phyloP scores from a whole-genome alignment of 1,139 yeast species.

The Geotrichum fermentans region DNA sequence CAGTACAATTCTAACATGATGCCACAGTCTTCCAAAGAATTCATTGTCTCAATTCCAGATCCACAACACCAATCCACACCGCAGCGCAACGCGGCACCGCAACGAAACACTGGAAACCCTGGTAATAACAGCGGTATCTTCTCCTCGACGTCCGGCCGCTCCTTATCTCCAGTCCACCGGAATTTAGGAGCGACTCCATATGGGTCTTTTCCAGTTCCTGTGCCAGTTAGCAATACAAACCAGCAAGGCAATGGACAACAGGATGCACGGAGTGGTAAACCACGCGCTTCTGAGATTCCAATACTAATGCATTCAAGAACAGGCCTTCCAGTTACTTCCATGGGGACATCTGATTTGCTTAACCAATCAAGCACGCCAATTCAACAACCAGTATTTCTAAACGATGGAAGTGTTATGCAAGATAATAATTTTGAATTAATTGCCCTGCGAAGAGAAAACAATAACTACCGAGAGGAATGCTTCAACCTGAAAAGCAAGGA shows the following conservation, averaged over 20 bases:
- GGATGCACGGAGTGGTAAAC: neutral
- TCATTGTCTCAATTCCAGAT: constrained; percentile 1
- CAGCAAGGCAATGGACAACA: neutral
- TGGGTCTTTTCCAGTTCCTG: neutral
- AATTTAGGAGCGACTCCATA: neutral
- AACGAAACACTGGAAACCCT: neutral
- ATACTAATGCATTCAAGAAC: neutral
- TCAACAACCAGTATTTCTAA: constrained; percentile 3
- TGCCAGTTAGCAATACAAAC: neutral
- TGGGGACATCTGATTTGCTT: neutral
- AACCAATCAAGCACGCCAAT: neutral
- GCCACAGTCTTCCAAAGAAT: neutral
- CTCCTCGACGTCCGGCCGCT: neutral
- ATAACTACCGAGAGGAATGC: constrained; percentile 8
- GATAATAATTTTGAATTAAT: constrained; percentile 1
- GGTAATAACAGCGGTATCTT: neutral
- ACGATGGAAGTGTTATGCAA: neutral
- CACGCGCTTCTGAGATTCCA: neutral
- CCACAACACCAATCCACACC: constrained; percentile 6
- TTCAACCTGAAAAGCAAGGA: neutral
- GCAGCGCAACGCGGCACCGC: neutral
- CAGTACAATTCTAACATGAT: neutral
- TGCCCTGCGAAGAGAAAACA: constrained; percentile 2
- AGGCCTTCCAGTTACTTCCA: neutral
- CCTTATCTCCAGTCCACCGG: neutral